Conservation (phyloP, 495 filamentous ascomycete species). For the Bathelium albidoporum region DNA sequence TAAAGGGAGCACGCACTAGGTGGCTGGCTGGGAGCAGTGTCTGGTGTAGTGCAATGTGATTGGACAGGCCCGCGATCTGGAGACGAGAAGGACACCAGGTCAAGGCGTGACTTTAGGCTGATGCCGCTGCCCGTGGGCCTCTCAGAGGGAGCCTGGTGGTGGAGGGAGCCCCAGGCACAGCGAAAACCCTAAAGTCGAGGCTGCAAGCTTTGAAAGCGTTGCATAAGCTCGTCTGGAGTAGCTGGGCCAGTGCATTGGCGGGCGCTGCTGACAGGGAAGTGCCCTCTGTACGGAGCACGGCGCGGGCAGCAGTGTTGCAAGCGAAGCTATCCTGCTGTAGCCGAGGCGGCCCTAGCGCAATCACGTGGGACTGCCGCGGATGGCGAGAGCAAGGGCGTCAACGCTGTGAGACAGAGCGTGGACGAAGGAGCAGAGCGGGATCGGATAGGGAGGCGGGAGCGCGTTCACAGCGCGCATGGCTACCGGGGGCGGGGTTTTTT, state of each 20-base stretch:
- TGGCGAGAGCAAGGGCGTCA: background rate
- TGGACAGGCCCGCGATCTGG: background rate
- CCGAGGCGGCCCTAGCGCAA: background rate
- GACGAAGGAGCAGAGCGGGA: background rate
- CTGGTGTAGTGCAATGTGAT: background rate
- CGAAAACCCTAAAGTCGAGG: background rate
- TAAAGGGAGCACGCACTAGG: background rate
- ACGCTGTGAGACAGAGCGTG: too few species aligned
- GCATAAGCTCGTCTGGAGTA: background rate
- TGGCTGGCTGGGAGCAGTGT: background rate
- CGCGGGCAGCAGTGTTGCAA: background rate
- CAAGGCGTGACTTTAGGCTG: background rate
- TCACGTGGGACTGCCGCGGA: background rate
- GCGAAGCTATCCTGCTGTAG: background rate
- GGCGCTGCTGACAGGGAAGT: background rate
- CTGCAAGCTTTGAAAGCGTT: background rate
- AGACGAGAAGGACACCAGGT: too few species aligned
- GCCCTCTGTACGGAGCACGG: background rate
- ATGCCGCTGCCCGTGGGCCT: too few species aligned
- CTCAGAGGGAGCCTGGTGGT: too few species aligned
- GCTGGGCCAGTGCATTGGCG: background rate
- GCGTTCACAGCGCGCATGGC: background rate
- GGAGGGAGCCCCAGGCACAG: background rate
- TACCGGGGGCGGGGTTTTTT: too few species aligned
- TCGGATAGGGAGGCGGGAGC: background rate